Evolutionary conservation across 306 rosid genomes (phyloP).

Genomic region (Cicer pinnatifidum): DNA sequence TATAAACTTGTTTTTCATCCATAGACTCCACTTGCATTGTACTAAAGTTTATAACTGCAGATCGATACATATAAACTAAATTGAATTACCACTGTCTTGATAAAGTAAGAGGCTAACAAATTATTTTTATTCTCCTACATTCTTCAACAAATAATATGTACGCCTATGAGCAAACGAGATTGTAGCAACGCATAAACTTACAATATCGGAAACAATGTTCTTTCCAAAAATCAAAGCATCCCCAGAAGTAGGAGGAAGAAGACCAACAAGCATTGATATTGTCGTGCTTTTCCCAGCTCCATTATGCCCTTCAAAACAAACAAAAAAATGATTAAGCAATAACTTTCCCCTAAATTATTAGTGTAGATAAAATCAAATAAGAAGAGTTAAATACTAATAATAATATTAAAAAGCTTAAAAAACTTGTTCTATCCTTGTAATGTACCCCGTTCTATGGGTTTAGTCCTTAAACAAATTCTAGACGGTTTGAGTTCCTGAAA

Average conservation of each 20-base stretch:
- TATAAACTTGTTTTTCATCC: too few relatives aligned
- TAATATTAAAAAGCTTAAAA: slow-evolving; percentile 7
- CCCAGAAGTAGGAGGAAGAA: slow-evolving; percentile 88
- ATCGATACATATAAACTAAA: slow-evolving; percentile 1
- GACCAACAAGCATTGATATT: slow-evolving; percentile 97
- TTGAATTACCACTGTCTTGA: slow-evolving; percentile 4
- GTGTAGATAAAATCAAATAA: slow-evolving; percentile 23
- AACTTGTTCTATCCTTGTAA: neutral
- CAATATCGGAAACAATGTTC: slow-evolving; percentile 78
- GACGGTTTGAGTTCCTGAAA: neutral
- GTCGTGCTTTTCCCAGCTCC: slow-evolving; percentile 99
- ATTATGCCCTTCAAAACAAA: slow-evolving; percentile 75
- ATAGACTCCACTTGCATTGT: too few relatives aligned
- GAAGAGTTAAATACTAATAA: neutral
- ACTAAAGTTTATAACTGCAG: neutral
- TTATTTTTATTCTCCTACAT: neutral
- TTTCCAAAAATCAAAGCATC: slow-evolving; percentile 93
- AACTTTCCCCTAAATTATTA: neutral
- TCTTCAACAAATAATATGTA: slow-evolving; percentile 1
- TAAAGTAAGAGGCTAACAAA: slow-evolving; percentile 17
- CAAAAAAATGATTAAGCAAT: slow-evolving; percentile 38
- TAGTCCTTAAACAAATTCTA: neutral
- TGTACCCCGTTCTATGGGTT: neutral
- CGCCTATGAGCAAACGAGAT: neutral
- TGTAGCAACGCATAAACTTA: slow-evolving; percentile 51